Percentiles rank a stretch among this genome's conserved stretches.
Evolutionary conservation across 768 basidiomycete species (phyloP).

Genomic region (Plicaturopsis crispa): DNA sequence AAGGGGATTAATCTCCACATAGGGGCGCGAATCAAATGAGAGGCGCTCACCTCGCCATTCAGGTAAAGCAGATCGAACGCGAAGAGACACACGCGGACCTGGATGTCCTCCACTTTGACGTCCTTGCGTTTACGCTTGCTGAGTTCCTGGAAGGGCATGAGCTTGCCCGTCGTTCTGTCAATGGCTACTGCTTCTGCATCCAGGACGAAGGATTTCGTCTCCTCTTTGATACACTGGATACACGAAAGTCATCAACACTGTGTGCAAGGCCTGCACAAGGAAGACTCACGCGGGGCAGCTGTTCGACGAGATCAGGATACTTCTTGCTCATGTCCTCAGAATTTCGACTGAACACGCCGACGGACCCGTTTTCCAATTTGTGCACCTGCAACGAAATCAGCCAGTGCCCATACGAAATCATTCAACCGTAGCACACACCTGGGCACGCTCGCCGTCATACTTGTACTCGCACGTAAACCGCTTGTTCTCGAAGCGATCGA

Average conservation of each 20-base stretch:
- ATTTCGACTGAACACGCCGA: constrained; percentile 93
- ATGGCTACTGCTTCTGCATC: constrained; percentile 97
- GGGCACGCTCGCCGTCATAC: constrained; percentile 97
- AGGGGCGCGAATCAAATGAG: background rate
- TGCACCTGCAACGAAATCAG: constrained; percentile 55
- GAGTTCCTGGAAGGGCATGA: constrained; percentile 98
- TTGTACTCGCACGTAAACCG: constrained; percentile 99
- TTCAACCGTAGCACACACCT: constrained; percentile 37
- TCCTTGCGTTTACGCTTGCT: constrained; percentile 94
- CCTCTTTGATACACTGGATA: constrained; percentile 66
- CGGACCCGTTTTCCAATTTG: constrained; percentile 68
- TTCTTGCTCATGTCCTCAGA: constrained; percentile 99
- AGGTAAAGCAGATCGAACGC: constrained; percentile 95
- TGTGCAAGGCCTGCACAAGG: constrained; percentile 1
- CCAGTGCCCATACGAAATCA: background rate
- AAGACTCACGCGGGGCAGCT: constrained; percentile 67
- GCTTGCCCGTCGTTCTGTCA: constrained; percentile 72
- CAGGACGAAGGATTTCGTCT: constrained; percentile 84
- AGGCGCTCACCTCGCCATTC: constrained; percentile 78
- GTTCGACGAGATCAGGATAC: constrained; percentile 96
- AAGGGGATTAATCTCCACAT: constrained; percentile 3
- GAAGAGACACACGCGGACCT: constrained; percentile 93
- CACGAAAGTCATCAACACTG: background rate
- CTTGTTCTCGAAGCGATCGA: constrained; percentile 94
- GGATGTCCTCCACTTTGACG: constrained; percentile 95